phyloP scores from a whole-genome alignment of 805 yeast species.

The Hanseniaspora meyeri region DNA sequence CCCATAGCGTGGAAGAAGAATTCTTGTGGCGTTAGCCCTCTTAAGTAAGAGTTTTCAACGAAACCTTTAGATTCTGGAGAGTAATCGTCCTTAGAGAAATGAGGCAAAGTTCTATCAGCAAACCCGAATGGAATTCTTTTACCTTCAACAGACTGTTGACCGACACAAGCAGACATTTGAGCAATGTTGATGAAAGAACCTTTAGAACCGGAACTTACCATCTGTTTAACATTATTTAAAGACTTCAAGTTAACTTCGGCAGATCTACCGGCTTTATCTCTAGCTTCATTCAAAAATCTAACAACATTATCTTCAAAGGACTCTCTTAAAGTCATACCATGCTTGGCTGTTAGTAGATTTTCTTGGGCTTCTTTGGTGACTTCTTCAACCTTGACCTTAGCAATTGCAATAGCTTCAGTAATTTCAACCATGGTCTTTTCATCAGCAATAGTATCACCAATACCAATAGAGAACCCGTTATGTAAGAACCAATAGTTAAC shows the following conservation, averaged over 20 bases:
- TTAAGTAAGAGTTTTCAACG: slow-evolving; percentile 88
- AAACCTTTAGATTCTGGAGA: slow-evolving; percentile 98
- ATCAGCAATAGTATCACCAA: slow-evolving; percentile 99
- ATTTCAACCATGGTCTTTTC: slow-evolving; percentile 88
- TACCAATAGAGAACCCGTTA: slow-evolving; percentile 96
- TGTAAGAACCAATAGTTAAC: slow-evolving; percentile 94
- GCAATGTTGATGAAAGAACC: slow-evolving; percentile 98
- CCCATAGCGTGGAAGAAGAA: slow-evolving; percentile 99
- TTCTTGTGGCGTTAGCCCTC: slow-evolving; percentile 98
- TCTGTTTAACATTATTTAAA: slow-evolving; percentile 90
- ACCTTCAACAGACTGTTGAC: slow-evolving; percentile 99
- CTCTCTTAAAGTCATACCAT: slow-evolving; percentile 99
- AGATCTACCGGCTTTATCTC: slow-evolving; percentile 98
- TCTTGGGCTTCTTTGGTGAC: slow-evolving; percentile 86
- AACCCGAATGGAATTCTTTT: slow-evolving; percentile 97
- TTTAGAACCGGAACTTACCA: slow-evolving; percentile 98
- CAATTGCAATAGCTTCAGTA: slow-evolving; percentile 83
- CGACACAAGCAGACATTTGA: slow-evolving; percentile 99
- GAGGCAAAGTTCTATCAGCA: slow-evolving; percentile 91
- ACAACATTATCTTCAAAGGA: slow-evolving; percentile 96
- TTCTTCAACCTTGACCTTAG: slow-evolving; percentile 87
- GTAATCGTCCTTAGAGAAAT: slow-evolving; percentile 95
- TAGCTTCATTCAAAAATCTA: slow-evolving; percentile 88
- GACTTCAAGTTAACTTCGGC: slow-evolving; percentile 95
- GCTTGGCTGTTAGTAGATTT: slow-evolving; percentile 81